Evolutionary conservation across 1,284 basidiomycete genomes (phyloP).

Genomic region (Sporisorium scitamineum): DNA sequence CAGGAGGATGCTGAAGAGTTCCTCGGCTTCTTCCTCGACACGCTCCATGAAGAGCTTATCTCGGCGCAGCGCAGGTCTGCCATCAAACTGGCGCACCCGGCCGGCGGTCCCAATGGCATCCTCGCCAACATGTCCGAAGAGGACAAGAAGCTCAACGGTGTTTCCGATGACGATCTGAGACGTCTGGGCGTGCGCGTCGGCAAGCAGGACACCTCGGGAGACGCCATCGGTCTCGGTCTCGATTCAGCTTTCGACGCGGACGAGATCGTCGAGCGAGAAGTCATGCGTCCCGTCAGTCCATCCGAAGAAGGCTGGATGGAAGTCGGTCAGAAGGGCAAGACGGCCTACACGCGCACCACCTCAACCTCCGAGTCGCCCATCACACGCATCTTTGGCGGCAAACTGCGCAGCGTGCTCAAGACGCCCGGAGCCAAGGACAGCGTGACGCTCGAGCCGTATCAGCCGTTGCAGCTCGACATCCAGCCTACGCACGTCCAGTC

Average conservation of each 20-base stretch:
- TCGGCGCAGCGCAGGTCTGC: slow-evolving; percentile 73
- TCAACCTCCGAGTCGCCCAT: slow-evolving; percentile 87
- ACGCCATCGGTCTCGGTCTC: slow-evolving; percentile 23
- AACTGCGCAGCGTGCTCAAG: slow-evolving; percentile 86
- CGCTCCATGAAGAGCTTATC: slow-evolving; percentile 91
- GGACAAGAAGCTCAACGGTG: slow-evolving; percentile 49
- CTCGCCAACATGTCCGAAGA: slow-evolving; percentile 42
- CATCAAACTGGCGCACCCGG: slow-evolving; percentile 67
- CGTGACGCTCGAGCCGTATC: slow-evolving; percentile 91
- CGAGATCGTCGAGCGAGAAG: slow-evolving; percentile 73
- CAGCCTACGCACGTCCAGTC: slow-evolving; percentile 78
- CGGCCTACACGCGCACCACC: slow-evolving; percentile 82
- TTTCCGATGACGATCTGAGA: slow-evolving; percentile 38
- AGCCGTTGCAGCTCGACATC: slow-evolving; percentile 88
- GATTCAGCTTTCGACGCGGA: slow-evolving; percentile 63
- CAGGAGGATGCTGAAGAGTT: slow-evolving; percentile 99
- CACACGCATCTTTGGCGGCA: slow-evolving; percentile 91
- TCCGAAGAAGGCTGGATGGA: slow-evolving; percentile 79
- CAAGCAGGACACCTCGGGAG: slow-evolving; percentile 21
- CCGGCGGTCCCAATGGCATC: slow-evolving; percentile 35
- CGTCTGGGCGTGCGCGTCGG: slow-evolving; percentile 33
- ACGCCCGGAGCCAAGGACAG: slow-evolving; percentile 86
- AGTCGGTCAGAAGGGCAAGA: slow-evolving; percentile 89
- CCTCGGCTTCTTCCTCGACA: slow-evolving; percentile 95
- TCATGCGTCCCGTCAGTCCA: slow-evolving; percentile 62